Conservation (phyloP, 2,329 filamentous ascomycete genomes). For the Pestalotiopsis fici region DNA sequence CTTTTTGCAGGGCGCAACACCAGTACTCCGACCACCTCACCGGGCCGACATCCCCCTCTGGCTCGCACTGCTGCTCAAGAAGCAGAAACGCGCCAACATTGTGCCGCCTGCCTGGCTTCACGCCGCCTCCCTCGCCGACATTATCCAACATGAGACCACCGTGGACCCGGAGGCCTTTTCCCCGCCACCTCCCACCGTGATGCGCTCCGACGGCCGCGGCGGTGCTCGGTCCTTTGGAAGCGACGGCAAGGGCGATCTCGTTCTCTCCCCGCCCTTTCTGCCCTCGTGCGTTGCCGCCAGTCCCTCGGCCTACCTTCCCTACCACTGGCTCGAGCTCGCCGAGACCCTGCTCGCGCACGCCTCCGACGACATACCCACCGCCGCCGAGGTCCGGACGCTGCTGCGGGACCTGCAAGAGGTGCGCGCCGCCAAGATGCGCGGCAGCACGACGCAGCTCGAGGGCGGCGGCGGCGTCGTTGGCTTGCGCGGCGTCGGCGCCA, state of each 20-base stretch:
- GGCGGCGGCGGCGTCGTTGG: constrained; percentile 71
- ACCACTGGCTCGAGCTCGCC: constrained; percentile 92
- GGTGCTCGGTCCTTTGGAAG: constrained; percentile 35
- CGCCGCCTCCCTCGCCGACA: constrained; percentile 70
- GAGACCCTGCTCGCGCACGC: constrained; percentile 86
- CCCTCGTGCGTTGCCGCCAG: constrained; percentile 71
- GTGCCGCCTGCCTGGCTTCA: constrained; percentile 88
- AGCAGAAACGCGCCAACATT: constrained; percentile 91
- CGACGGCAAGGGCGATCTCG: constrained; percentile 16
- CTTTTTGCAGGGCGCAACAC: constrained; percentile 69
- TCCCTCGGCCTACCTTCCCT: constrained; percentile 74
- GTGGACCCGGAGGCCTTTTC: constrained; percentile 73
- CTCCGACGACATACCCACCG: constrained; percentile 74
- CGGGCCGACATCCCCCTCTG: constrained; percentile 82
- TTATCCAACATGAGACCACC: constrained; percentile 81
- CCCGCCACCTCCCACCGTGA: constrained; percentile 69
- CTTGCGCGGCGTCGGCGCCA: constrained; percentile 77
- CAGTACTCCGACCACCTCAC: constrained; percentile 77
- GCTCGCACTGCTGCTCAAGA: constrained; percentile 93
- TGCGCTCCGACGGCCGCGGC: constrained; percentile 47
- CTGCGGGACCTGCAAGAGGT: constrained; percentile 85
- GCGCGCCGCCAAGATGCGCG: constrained; percentile 83
- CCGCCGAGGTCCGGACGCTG: constrained; percentile 73
- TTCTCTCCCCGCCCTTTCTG: constrained; percentile 74
- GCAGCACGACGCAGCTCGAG: constrained; percentile 71